These are phyloP conservation scores for Quercus gilva DNA, from an alignment of 306 rosid genomes.

Conservation along the genomic window DNA sequence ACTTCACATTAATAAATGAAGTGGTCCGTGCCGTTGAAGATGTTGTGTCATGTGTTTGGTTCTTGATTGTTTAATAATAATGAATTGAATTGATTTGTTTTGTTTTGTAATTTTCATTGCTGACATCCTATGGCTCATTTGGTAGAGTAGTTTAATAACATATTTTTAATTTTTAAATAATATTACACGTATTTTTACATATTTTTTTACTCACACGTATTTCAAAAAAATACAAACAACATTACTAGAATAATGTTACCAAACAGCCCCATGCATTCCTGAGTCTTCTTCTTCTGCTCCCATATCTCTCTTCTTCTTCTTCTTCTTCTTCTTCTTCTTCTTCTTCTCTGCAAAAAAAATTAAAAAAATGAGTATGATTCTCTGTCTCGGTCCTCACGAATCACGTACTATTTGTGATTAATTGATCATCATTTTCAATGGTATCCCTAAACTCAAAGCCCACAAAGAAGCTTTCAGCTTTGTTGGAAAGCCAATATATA, in stretches of 20 bases:
- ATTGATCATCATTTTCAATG: constrained; percentile 19
- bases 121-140: no score
- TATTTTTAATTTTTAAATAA: no score
- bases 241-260: no score
- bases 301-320: background rate
- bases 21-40: constrained; percentile 59
- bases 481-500: background rate
- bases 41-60: background rate
- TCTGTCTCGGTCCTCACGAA: constrained; percentile 27
- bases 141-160: no score
- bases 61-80: no score
- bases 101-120: background rate
- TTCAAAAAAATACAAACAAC: no score
- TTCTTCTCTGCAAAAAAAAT: background rate
- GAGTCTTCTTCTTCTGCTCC: background rate
- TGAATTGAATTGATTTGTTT: no score
- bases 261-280: background rate
- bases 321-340: accelerated
- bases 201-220: no score
- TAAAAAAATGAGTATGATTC: constrained; percentile 30
- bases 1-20: constrained; percentile 25
- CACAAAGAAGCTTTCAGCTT: background rate
- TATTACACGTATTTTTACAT: no score
- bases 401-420: background rate
- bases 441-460: background rate